A percentile compares a stretch with the other conserved stretches of the same genome.
phyloP scores from a whole-genome alignment of 495 filamentous ascomycete genomes.

The Aspergillus ostianus region DNA sequence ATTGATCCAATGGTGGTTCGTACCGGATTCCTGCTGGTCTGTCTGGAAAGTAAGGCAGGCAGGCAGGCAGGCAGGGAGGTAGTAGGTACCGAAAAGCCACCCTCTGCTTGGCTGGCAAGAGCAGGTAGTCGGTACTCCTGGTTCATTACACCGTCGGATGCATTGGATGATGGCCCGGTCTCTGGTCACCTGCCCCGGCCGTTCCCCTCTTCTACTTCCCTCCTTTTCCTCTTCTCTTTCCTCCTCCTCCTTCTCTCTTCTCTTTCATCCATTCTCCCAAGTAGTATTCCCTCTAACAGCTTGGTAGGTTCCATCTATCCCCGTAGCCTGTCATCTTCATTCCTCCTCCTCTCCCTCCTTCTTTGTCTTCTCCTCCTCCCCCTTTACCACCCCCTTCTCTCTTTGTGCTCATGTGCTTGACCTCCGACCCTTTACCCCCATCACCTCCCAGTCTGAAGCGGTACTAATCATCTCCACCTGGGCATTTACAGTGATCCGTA shows the following conservation, averaged over 20 bases:
- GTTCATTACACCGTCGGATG: slow-evolving; percentile 2
- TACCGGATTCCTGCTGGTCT: not conserved
- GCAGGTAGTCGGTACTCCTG: not conserved
- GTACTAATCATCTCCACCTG: not conserved
- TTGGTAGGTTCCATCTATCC: slow-evolving; percentile 13
- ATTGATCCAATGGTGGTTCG: not conserved
- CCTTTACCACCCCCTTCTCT: slow-evolving; percentile 23
- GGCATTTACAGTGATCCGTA: not conserved
- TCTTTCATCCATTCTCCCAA: slow-evolving; percentile 18
- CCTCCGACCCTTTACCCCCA: slow-evolving; percentile 14
- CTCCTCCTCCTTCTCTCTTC: slow-evolving; percentile 20
- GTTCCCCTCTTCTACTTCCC: slow-evolving; percentile 23
- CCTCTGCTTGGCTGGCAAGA: not conserved
- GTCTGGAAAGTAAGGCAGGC: no score
- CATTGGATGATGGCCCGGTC: slow-evolving; percentile 14
- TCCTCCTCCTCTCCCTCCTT: slow-evolving; percentile 22
- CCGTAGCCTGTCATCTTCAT: slow-evolving; percentile 19
- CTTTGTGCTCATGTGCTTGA: not conserved
- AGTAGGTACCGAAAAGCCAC: not conserved
- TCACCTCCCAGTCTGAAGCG: not conserved
- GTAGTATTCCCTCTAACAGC: not conserved
- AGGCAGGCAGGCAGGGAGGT: not conserved
- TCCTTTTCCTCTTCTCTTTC: slow-evolving; percentile 19
- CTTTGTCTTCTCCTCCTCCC: slow-evolving; percentile 23
- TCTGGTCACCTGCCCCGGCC: slow-evolving; percentile 36